Conservation (phyloP, 2,329 filamentous ascomycete species). For the Colletotrichum tabaci region DNA sequence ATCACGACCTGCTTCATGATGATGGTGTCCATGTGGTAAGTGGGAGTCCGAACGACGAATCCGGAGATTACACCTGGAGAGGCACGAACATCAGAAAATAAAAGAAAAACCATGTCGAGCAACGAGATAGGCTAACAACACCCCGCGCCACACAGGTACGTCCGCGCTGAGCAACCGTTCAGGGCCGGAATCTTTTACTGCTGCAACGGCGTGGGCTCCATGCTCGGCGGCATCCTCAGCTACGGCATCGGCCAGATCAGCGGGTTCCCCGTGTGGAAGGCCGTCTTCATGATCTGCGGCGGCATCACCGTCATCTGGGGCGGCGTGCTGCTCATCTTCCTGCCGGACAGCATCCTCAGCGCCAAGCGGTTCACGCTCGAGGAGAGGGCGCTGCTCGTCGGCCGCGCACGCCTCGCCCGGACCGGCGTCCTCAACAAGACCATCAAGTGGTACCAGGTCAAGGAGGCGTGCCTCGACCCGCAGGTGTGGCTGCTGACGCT, state of each 20-base stretch:
- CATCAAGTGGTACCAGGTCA: slow-evolving; percentile 64
- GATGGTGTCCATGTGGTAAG: slow-evolving; percentile 63
- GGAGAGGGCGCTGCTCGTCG: slow-evolving; percentile 69
- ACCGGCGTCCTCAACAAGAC: slow-evolving; percentile 63
- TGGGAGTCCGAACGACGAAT: too few species aligned
- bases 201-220: slow-evolving; percentile 70
- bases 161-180: slow-evolving; percentile 61
- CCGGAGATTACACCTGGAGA: neutral
- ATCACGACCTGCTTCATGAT: slow-evolving; percentile 66
- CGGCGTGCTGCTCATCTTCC: slow-evolving; percentile 67
- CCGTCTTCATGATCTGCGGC: slow-evolving; percentile 72
- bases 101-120: too few species aligned
- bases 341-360: slow-evolving; percentile 74
- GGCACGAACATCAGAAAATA: neutral
- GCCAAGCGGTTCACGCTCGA: slow-evolving; percentile 72
- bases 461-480: slow-evolving; percentile 64
- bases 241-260: slow-evolving; percentile 74
- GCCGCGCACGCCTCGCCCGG: slow-evolving; percentile 65
- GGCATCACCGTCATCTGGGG: slow-evolving; percentile 70
- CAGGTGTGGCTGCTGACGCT: slow-evolving; percentile 74
- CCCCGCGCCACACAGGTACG: slow-evolving; percentile 51
- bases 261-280: slow-evolving; percentile 67
- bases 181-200: slow-evolving; percentile 57
- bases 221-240: slow-evolving; percentile 72
- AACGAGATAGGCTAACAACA: neutral